Base-by-base conservation (phyloP, 192 early-diverging fungal genomes). In the Backusella macrospora region DNA sequence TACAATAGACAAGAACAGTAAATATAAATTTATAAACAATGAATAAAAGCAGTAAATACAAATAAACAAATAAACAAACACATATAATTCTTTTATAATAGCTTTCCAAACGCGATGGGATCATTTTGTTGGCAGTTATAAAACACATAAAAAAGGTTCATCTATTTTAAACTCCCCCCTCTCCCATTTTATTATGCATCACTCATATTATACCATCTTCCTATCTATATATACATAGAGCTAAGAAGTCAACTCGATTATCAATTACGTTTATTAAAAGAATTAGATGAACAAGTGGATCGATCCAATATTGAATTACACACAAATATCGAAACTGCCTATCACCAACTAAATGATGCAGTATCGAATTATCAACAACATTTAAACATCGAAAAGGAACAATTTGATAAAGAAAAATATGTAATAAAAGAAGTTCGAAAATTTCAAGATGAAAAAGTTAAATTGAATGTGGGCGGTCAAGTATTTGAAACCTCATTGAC, bases 381-480 rank as follows among this genome's bases (percentile, higher is more conserved):
- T 10, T 18, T 71, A 13, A 23, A 71, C 43, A 39, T n/a, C 5
- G 68, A 76, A 44, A 70, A 48, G 23, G 43, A 62, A 43, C 44
- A 42, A n/a, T 52, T 55, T 59, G 74, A 76, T 9, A 26, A 34
- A 26, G 75, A 71, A 38, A 70, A 70, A 23, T 46, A 76, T n/a
- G 9, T 29, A 21, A 76, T 74, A 64, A 63, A 72, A 72, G 74
- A 75, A 7, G n/a, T 76, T 18, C 29, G 68, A 18, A 76, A 71
- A 38, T 62, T 42, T 63, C 75, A 76, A 18, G 63, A 76, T 12
- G 75, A 76, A 71, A 76, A 76, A 69, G 45, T 78, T 13, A 73
- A 74, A 64, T 49, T 78, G 6, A 78, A 78, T 70, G 77, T 78
- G 1, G 77, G 77, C 43, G 77, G 77, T 7, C 68, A 78, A 43